Base-by-base conservation (phyloP, 2,329 filamentous ascomycete species). In the Exophiala alcalophila region DNA sequence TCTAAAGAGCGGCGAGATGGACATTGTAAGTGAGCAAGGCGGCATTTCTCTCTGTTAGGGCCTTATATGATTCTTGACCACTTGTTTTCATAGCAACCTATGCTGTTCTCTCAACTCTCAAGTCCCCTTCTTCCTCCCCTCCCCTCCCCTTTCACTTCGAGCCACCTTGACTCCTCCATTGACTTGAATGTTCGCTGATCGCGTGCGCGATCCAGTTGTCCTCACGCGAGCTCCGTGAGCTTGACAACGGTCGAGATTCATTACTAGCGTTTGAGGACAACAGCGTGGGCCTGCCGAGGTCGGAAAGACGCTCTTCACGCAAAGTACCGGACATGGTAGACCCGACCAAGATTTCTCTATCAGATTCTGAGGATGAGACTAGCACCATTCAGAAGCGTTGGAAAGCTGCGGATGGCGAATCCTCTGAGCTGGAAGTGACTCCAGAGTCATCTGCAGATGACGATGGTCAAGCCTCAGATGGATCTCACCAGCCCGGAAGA, bases 1-100 rank as follows among this genome's bases (percentile, higher is more conserved):
- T 26, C 53, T 67, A 8, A 51, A 50, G 32, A 69, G 65, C 50
- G 61, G 59, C 18, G 66, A 69, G 35, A 50, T 47, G 26, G 48
- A 61, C 46, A 57, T 57, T 28, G 66, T 68, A 46, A 54, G 63
- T 54, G 4, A n/a, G n/a, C n/a, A 30, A 20, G 20, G 27, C 26
- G 19, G 20, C 16, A 23, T 12, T 23, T 4, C 7, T 21, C 12
- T 6, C 29, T 26, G 8, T 15, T 32, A 4, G 18, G 5, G 20
- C 20, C 10, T 32, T 29, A 19, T 26, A 28, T 30, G 16, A 28
- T 9, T 24, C 16, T 34, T 15, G 18, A 19, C 27, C 12, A 20
- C 23, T 5, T 11, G 11, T 14, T 35, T 16, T 25, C 19, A 19
- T 35, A n/a, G 12, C 21, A 10, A 14, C 14, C 14, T 4, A 10